These are phyloP conservation scores for Geotrichum reessii DNA, from an alignment of 1,139 yeast genomes.

Conservation along the genomic window DNA sequence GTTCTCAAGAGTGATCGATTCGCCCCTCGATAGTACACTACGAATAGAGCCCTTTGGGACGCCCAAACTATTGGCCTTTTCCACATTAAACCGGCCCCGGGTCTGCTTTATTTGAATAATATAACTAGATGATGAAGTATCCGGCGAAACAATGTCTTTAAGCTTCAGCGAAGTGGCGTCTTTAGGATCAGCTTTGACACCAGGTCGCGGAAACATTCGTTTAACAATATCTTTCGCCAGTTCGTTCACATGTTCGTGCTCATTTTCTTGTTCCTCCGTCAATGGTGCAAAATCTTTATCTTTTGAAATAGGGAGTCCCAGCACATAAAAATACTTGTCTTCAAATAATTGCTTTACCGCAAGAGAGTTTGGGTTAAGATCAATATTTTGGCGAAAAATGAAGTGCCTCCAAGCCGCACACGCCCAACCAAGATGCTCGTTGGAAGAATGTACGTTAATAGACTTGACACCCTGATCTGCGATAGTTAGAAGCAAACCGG, in stretches of 20 bases:
- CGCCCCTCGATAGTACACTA: slow-evolving; percentile 56
- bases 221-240: slow-evolving; percentile 17
- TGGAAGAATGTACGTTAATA: slow-evolving; percentile 45
- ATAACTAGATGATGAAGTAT: slow-evolving; percentile 46
- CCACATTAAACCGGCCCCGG: slow-evolving; percentile 71
- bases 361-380: slow-evolving; percentile 32
- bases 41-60: slow-evolving; percentile 61
- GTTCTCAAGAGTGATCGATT: slow-evolving; percentile 49
- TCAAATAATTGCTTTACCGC: slow-evolving; percentile 37
- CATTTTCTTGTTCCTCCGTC: background rate
- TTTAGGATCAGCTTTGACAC: background rate
- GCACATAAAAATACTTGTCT: slow-evolving; percentile 46
- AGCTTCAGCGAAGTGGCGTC: background rate
- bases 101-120: slow-evolving; percentile 59
- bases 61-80: slow-evolving; percentile 62
- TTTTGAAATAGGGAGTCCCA: slow-evolving; percentile 29
- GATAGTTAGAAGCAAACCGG: slow-evolving; percentile 80
- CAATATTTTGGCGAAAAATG: slow-evolving; percentile 75
- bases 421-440: slow-evolving; percentile 44
- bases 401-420: slow-evolving; percentile 80
- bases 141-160: background rate
- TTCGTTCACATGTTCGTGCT: slow-evolving; percentile 11
- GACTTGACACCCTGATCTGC: slow-evolving; percentile 68
- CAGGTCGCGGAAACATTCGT: slow-evolving; percentile 21
- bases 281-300: background rate